Conservation (phyloP, 148 eudicot genomes). For the Drosera capensis region DNA sequence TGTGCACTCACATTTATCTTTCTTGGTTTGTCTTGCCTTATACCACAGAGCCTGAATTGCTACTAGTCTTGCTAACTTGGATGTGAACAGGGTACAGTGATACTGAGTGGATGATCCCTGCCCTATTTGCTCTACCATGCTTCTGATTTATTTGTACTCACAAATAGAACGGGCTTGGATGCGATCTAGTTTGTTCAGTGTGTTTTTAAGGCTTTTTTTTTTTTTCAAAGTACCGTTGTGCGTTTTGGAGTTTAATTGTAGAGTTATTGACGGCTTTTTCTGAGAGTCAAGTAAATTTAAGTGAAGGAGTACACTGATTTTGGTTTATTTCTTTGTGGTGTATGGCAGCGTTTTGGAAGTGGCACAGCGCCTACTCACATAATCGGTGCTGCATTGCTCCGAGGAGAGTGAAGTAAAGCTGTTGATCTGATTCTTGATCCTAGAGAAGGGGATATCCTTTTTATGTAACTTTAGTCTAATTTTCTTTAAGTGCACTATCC, state of each 20-base stretch:
- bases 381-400: slow-evolving; percentile 74
- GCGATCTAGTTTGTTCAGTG: not conserved
- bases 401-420: slow-evolving; percentile 83
- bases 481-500: slow-evolving; percentile 4
- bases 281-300: not conserved
- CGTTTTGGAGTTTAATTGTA: too few relatives aligned
- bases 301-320: too few relatives aligned
- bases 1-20: too few relatives aligned
- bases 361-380: slow-evolving; percentile 88
- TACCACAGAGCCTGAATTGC: too few relatives aligned
- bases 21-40: too few relatives aligned
- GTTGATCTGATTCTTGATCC: slow-evolving; percentile 88
- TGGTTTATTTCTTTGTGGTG: too few relatives aligned
- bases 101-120: too few relatives aligned
- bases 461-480: slow-evolving; percentile 3
- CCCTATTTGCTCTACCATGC: too few relatives aligned
- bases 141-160: too few relatives aligned
- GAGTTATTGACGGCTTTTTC: not conserved
- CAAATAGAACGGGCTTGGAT: too few relatives aligned
- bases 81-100: too few relatives aligned
- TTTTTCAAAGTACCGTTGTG: not conserved
- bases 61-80: too few relatives aligned
- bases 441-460: slow-evolving; percentile 97
- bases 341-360: slow-evolving; percentile 80
- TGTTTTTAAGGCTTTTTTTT: not conserved